Base-by-base conservation (phyloP, 345 rosid genomes). In the Populus tremula region DNA sequence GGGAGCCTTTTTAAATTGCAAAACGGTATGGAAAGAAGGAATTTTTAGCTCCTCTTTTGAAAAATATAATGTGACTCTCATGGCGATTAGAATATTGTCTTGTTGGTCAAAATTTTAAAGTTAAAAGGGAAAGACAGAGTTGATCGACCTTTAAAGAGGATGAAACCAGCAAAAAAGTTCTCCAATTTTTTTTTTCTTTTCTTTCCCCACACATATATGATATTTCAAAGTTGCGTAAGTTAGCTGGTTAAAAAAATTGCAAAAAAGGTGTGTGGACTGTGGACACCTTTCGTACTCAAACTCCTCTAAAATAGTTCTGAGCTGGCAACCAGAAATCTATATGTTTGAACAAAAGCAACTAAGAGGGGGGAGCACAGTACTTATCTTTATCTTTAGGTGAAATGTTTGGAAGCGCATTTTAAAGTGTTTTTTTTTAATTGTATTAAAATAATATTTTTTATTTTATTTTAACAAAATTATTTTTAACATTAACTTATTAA, bases 41-140 rank as follows among this genome's bases (percentile, higher is more conserved):
- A n/a, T 4, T 23, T 10, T n/a, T 13, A 59, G 64, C 29, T 23
- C 29, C 27, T 59, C 29, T 23, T 23, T 25, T 62, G 13, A 23
- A 61, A 53, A 8, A 12, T 33, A 4, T 70, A 31, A 17, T 63
- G 67, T 13, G 69, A 49, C 47, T 77, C 67, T 62, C n/a, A 27
- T 61, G 70, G 29, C 68, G 18, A 21, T 33, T 72, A 20, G 7
- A 59, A 20, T 38, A 16, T 56, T 29, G 33, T 62, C 64, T 45
- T 33, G 29, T 72, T 33, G 82, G 81, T 78, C 77, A 78, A 82
- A 82, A 69, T 8, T 69, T 17, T 43, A 36, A 69, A 68, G 71
- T 9, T 35, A 1, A 10, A 69, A 61, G 70, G 74, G n/a, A 59
- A 77, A 70, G 62, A 62, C 69, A 70, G 69, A 4, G 3, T 77